A percentile compares a stretch with the other conserved stretches of the same genome.
phyloP scores from a whole-genome alignment of 495 filamentous ascomycete species.

The Articulospora tetracladia region DNA sequence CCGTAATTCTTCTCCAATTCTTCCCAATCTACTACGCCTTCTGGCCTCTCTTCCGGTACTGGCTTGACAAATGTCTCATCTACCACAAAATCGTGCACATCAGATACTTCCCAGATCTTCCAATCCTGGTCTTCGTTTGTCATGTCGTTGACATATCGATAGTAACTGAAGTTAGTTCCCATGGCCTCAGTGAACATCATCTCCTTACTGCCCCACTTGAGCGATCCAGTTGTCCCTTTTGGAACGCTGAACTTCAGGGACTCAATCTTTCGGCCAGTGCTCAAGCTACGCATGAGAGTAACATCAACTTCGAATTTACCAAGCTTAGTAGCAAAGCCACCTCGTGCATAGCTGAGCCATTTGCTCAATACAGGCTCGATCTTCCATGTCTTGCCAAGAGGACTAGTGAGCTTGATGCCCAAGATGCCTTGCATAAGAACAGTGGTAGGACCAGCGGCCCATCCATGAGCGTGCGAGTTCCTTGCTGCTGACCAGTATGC shows the following conservation, averaged over 20 bases:
- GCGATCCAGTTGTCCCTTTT: slow-evolving; percentile 39
- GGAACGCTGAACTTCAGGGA: slow-evolving; percentile 40
- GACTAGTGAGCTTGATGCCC: slow-evolving; percentile 47
- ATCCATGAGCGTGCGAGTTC: slow-evolving; percentile 57
- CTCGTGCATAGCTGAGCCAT: slow-evolving; percentile 44
- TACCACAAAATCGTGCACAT: slow-evolving; percentile 20
- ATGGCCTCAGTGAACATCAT: background rate
- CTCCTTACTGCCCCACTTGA: slow-evolving; percentile 30
- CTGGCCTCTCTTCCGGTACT: slow-evolving; percentile 23
- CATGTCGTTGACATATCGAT: slow-evolving; percentile 8
- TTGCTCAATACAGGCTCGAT: slow-evolving; percentile 49
- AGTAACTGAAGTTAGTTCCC: slow-evolving; percentile 1
- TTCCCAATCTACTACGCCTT: slow-evolving; percentile 32
- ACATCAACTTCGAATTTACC: slow-evolving; percentile 44
- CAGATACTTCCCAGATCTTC: slow-evolving; percentile 31
- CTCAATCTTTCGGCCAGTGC: slow-evolving; percentile 25
- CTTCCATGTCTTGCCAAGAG: slow-evolving; percentile 45
- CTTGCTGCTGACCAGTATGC: slow-evolving; percentile 49
- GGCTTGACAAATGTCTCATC: slow-evolving; percentile 29
- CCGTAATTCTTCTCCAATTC: slow-evolving; percentile 23
- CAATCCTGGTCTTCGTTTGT: background rate
- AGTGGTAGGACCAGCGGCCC: slow-evolving; percentile 55
- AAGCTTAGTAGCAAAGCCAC: slow-evolving; percentile 51
- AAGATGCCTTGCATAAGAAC: slow-evolving; percentile 49
- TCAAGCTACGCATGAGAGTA: slow-evolving; percentile 20